Base-by-base conservation (phyloP, 148 eudicot species). In the Simmondsia chinensis region DNA sequence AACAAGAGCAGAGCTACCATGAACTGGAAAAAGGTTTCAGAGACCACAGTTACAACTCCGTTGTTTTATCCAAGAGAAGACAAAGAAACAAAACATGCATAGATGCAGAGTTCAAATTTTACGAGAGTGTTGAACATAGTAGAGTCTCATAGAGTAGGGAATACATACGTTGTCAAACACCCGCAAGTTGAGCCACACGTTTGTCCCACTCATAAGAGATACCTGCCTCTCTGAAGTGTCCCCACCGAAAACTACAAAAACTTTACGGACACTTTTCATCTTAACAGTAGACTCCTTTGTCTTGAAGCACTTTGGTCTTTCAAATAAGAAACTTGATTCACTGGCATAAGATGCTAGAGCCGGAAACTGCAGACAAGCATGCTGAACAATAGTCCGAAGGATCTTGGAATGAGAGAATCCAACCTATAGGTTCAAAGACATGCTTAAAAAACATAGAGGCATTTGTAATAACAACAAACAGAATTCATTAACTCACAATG, bases 181-280 rank as follows among this genome's bases (percentile, higher is more conserved):
- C 62, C 67, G 84, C 57, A 87, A 62, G 57, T 82, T 82, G 60
- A 87, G 81, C 96, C 96, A 87, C 49, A 82, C 94, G 63, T 87
- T 87, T 12, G 96, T 82, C 47, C 96, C 96, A 47, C 96, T 87
- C 94, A 87, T 87, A 29, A 87, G 77, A 41, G 96, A 87, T 19
- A 87, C 96, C 66, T 87, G 96, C 26, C 94, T 73, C 56, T 87
- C 96, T 27, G 96, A 87, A 38, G 96, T 71, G 63, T 79, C 94
- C 17, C 96, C 96, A 30, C 96, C 96, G 74, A 87, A 87, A 46
- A 87, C 62, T 15, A 87, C 88, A 68, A 69, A 87, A 40, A 75
- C 85, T 74, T 74, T 82, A 31, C 49, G 63, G 47, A 12, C 52
- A 59, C 42, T 45, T 35, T 41, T 60, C 39, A 11, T 38, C 50